These are phyloP conservation scores for Cercospora sp. DNA, from an alignment of 2,329 filamentous ascomycete species.

Conservation along the genomic window DNA sequence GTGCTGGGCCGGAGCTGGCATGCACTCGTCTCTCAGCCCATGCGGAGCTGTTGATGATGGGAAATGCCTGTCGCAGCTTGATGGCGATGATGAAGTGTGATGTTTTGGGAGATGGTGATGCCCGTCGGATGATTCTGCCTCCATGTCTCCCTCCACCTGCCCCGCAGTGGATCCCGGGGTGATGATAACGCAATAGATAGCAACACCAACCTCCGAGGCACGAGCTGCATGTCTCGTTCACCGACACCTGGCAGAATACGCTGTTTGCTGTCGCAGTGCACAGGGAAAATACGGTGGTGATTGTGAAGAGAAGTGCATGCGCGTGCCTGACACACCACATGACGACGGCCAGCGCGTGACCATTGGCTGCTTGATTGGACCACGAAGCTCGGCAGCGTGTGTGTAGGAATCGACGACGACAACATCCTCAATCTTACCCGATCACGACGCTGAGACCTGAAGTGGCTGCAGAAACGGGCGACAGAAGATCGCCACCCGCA, in stretches of 20 bases:
- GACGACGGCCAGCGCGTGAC: conserved; percentile 6
- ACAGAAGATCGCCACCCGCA: background rate
- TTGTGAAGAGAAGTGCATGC: background rate
- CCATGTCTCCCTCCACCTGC: background rate
- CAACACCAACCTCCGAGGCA: background rate
- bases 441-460: background rate
- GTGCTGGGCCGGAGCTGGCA: background rate
- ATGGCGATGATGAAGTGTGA: background rate
- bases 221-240: background rate
- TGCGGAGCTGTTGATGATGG: background rate
- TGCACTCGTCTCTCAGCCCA: background rate
- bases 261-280: background rate
- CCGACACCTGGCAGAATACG: background rate
- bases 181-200: conserved; percentile 5
- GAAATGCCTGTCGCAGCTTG: background rate
- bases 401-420: background rate
- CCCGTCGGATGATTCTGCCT: background rate
- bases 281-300: background rate
- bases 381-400: background rate
- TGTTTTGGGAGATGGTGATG: background rate
- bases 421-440: background rate
- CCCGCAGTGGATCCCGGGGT: background rate
- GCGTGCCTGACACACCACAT: background rate
- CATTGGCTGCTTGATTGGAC: background rate
- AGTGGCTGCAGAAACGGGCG: background rate